Base-by-base conservation (phyloP, 768 basidiomycete species). In the Gautieria morchelliformis region DNA sequence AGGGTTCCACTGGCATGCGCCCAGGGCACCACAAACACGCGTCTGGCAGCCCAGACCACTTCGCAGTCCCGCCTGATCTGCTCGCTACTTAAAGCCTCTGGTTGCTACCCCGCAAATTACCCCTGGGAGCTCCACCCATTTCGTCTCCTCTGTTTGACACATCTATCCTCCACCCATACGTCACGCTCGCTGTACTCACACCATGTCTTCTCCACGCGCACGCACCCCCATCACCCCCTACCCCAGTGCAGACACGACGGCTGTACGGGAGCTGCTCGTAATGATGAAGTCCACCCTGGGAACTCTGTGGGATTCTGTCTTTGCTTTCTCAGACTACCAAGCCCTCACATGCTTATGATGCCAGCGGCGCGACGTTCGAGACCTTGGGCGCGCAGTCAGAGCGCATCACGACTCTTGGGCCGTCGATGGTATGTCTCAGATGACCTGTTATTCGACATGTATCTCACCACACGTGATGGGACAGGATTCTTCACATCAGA, bases 371-470 rank as follows among this genome's bases (percentile, higher is more conserved):
- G 19, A 67, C 65, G 11, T 69, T 75, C 53, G 59, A 58, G 2
- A 60, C 59, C 8, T 59, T 74, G 56, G 69, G 71, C 44, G 66
- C 67, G 30, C 68, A 70, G 56, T 67, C 69, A 4, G 60, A 62
- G 7, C 61, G 61, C 52, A 63, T 75, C 8, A 62, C 63, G 7
- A 40, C 57, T n/a, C 42, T 72, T 5, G 64, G 67, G 0, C 69
- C 70, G 3, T 60, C 63, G n/a, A 39, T 37, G 52, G 52, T 44
- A 41, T 30, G 54, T 30, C 7, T 46, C 14, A 10, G 12, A n/a
- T 45, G 19, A 4, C 5, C 50, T 50, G 71, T 62, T 1, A 12
- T n/a, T n/a, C 8, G 17, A 19, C 17, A 37, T 9, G 15, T 22
- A 5, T 32, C 33, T n/a, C 24, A 17, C 41, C 9, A 44, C 22